Base-by-base conservation (phyloP, 228 moss, liverwort and hornwort species). In the Sphagnum fallax region DNA sequence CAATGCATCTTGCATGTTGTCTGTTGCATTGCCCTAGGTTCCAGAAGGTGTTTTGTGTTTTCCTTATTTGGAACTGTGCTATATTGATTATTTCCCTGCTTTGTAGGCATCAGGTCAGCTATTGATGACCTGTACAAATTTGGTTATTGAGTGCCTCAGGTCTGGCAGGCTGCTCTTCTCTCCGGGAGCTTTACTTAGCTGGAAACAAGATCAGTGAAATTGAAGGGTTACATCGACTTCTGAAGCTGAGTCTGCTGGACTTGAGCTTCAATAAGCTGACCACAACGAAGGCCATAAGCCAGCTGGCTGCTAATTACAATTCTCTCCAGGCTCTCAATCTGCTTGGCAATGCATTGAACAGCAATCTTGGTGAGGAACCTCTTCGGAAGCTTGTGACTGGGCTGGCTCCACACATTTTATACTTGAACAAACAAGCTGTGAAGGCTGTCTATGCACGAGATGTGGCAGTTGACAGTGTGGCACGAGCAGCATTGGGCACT, bases 191-290 rank as follows among this genome's bases (percentile, higher is more conserved):
- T 4, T 76, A 84, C 73, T 49, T 84, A 65, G 75, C 71, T 4
- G 84, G 75, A 60, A 84, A 84, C 65, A 84, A 81, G 73, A 80
- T 84, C 18, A 84, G 84, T 65, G 84, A 81, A 61, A 77, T 84
- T 65, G 81, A 84, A 65, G 84, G 81, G 12, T 60, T 84, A 5
- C 81, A 80, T 58, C 81, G 84, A 5, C 48, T 84, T 10, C 78
- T 80, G 7, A 84, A 84, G 52, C 60, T 84, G 16, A 70, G 65
- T 55, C 66, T 81, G 48, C 63, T 81, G 70, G 84, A 84, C 63
- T 32, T 84, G 68, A 84, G 84, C 69, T 81, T 73, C 49, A 84
- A 84, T 66, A 84, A 81, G 70, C 48, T 84, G 57, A 73, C 71
- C 4, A 70, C 80, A 14, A 67, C 73, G 0, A 81, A 75, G 63